phyloP scores from a whole-genome alignment of 2,329 filamentous ascomycete species.

The Neophaeococcomyces mojaviensis region DNA sequence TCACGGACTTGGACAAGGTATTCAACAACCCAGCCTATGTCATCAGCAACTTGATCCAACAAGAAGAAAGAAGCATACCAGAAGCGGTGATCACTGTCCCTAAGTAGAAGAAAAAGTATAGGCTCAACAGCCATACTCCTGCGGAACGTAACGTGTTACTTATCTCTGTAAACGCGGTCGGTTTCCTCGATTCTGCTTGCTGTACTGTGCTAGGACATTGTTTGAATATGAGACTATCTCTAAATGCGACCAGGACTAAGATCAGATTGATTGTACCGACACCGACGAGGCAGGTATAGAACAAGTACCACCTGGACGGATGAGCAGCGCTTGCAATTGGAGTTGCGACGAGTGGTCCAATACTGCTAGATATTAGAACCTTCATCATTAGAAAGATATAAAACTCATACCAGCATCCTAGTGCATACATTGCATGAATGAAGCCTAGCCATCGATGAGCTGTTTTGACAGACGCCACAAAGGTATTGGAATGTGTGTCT shows the following conservation, averaged over 20 bases:
- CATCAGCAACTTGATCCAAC: constrained; percentile 45
- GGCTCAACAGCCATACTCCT: constrained; percentile 60
- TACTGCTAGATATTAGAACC: too few relatives aligned
- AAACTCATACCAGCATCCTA: constrained; percentile 61
- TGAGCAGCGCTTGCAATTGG: constrained; percentile 43
- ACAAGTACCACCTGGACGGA: constrained; percentile 57
- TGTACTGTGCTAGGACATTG: constrained; percentile 31
- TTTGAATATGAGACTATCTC: constrained; percentile 13
- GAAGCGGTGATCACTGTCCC: constrained; percentile 63
- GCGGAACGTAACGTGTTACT: constrained; percentile 13
- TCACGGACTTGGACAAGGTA: constrained; percentile 73
- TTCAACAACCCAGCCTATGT: constrained; percentile 64
- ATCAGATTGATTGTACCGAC: constrained; percentile 14
- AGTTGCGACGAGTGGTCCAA: constrained; percentile 62
- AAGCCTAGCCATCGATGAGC: constrained; percentile 62
- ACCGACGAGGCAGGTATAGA: constrained; percentile 62
- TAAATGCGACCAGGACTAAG: constrained; percentile 46
- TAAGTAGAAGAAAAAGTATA: constrained; percentile 66
- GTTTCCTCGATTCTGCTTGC: constrained; percentile 28
- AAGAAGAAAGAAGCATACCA: constrained; percentile 63
- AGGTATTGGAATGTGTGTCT: constrained; percentile 27
- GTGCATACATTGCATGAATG: constrained; percentile 63
- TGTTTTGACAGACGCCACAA: constrained; percentile 46
- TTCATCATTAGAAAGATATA: too few relatives aligned
- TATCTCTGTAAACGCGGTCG: constrained; percentile 17